Base-by-base conservation (phyloP, 306 rosid species). In the Glycine latifolia region DNA sequence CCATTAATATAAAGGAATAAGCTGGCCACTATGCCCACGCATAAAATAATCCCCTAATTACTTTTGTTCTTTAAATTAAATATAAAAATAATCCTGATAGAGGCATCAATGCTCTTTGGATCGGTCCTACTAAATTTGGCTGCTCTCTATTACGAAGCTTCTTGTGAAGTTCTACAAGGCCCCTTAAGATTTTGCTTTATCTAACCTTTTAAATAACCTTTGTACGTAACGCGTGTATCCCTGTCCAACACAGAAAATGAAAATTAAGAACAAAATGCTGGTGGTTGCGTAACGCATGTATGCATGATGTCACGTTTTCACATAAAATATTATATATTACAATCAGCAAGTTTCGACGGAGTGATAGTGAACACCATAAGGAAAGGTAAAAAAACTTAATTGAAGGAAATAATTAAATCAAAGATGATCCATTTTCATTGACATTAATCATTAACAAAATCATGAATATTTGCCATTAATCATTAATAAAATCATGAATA, bases 121-220 rank as follows among this genome's bases (percentile, higher is more conserved):
- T n/a, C 0, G 85, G 73, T 59, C 88, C 87, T 39, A 87, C 87
- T 10, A 37, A 26, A 37, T 77, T 85, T 88, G 82, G 82, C 83
- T 60, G 39, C 78, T 73, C 46, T 33, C 54, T 7, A 4, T 31
- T 52, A 55, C 82, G 91, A 88, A 88, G 66, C 77, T 85, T 88
- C 91, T 43, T 79, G 83, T 66, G 81, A 81, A 87, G 78, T 79
- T 62, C 68, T 26, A 26, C 31, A 26, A 26, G 31, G 31, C 31
- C 31, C 31, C 31, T 26, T 26, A 26, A 26, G 31, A 26, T 26
- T 26, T 26, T 46, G 26, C 71, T 79, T 72, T 78, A 10, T 10
- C 1, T 2, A 39, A 49, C 75, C 82, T 31, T 77, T 74, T 63
- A 44, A 63, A 44, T 17, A 26, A 3, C 46, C 79, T 76, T 15